A percentile compares a stretch with the other conserved stretches of the same genome.
These are phyloP conservation scores for Stylosanthes scabra DNA, from an alignment of 331 rosid genomes.

Conservation along the genomic window DNA sequence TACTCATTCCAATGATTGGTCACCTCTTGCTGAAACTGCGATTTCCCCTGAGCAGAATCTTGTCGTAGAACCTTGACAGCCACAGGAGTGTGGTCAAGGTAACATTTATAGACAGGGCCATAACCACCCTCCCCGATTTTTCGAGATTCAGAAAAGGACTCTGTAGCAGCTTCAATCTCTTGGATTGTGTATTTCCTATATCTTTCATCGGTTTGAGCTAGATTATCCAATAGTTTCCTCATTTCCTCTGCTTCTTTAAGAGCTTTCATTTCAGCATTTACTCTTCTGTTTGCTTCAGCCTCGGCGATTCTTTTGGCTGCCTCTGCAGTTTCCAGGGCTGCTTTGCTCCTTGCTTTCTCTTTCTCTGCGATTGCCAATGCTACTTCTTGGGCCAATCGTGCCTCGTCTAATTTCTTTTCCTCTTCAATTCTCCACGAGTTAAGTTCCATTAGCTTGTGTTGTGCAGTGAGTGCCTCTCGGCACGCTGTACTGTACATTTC, in stretches of 20 bases:
- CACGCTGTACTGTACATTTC: slow-evolving; percentile 92
- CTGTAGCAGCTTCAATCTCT: slow-evolving; percentile 80
- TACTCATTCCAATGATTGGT: slow-evolving; percentile 40
- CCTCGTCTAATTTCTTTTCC: slow-evolving; percentile 68
- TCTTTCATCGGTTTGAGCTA: slow-evolving; percentile 62
- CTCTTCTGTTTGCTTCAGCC: slow-evolving; percentile 66
- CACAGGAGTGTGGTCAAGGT: slow-evolving; percentile 78
- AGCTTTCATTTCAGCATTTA: slow-evolving; percentile 55
- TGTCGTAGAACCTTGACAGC: slow-evolving; percentile 89
- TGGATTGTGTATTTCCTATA: slow-evolving; percentile 71
- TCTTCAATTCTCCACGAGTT: slow-evolving; percentile 62
- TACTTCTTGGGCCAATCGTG: slow-evolving; percentile 65
- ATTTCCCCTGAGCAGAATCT: slow-evolving; percentile 88
- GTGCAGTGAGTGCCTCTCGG: slow-evolving; percentile 83
- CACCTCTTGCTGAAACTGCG: slow-evolving; percentile 96
- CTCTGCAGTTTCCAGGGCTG: slow-evolving; percentile 76
- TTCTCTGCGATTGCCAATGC: slow-evolving; percentile 74
- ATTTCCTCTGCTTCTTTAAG: slow-evolving; percentile 73
- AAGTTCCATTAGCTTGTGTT: slow-evolving; percentile 74
- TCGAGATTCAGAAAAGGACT: slow-evolving; percentile 57
- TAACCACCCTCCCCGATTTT: slow-evolving; percentile 94
- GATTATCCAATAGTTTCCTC: slow-evolving; percentile 58
- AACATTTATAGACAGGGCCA: slow-evolving; percentile 81
- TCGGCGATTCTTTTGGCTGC: slow-evolving; percentile 77
- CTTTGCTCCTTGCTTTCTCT: slow-evolving; percentile 75